Percentiles rank a stretch among this genome's conserved stretches.
phyloP scores from a whole-genome alignment of 179 eudicot species.

The Beta corolliflora region DNA sequence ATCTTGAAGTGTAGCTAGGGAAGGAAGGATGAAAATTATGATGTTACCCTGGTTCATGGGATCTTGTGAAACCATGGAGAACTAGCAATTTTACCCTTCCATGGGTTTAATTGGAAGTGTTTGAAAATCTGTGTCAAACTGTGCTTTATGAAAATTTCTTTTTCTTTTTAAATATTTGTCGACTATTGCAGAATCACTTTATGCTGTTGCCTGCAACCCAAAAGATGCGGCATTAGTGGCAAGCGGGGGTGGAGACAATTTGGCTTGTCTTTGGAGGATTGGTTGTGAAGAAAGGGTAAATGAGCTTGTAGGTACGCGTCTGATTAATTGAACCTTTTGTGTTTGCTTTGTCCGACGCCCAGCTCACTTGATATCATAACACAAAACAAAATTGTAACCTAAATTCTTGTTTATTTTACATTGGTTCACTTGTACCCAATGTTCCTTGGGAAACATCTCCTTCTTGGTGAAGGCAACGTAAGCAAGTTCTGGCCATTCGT shows the following conservation, averaged over 20 bases:
- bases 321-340: not conserved
- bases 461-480: not conserved
- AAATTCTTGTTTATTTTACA: not conserved
- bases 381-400: not conserved
- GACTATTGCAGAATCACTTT: not conserved
- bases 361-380: too few relatives aligned
- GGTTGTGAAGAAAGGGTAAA: not conserved
- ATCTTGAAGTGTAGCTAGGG: not conserved
- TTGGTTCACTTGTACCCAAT: not conserved
- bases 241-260: constrained; percentile 6
- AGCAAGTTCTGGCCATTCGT: not conserved
- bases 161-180: not conserved
- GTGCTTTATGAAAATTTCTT: not conserved
- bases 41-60: not conserved
- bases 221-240: constrained; percentile 17
- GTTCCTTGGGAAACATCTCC: not conserved
- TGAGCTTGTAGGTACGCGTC: constrained; percentile 3
- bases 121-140: too few relatives aligned
- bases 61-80: not conserved
- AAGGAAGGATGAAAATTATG: too few relatives aligned
- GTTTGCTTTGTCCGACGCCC: not conserved
- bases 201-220: constrained; percentile 10
- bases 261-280: constrained; percentile 6
- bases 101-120: too few relatives aligned
- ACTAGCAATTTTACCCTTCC: not conserved